phyloP scores from a whole-genome alignment of 768 basidiomycete genomes.

The Leccinum fibrillosum region DNA sequence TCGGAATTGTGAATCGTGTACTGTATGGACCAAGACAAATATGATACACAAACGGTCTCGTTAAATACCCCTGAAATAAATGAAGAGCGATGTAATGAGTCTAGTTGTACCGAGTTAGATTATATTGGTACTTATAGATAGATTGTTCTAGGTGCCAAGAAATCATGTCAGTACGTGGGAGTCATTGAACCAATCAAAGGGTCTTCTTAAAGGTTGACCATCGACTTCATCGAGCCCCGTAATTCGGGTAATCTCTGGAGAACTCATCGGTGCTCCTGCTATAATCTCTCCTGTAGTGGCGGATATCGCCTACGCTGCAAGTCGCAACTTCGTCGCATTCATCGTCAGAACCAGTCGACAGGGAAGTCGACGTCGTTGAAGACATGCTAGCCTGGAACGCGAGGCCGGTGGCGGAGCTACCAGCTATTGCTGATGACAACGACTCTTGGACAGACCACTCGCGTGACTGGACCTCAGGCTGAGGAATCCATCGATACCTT shows the following conservation, averaged over 20 bases:
- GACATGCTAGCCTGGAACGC: constrained; percentile 37
- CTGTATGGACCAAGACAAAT: constrained; percentile 42
- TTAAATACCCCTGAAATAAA: constrained; percentile 20
- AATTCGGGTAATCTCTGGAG: constrained; percentile 14
- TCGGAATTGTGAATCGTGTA: constrained; percentile 76
- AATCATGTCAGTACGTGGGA: constrained; percentile 4
- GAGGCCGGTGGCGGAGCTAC: constrained; percentile 27
- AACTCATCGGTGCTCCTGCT: constrained; percentile 10
- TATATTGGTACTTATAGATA: constrained; percentile 4
- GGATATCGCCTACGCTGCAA: constrained; percentile 24
- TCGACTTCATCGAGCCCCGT: constrained; percentile 2
- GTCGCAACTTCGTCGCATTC: constrained; percentile 35
- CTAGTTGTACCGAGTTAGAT: constrained; percentile 9
- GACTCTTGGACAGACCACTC: constrained; percentile 25
- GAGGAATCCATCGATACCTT: constrained; percentile 41
- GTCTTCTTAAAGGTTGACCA: not conserved
- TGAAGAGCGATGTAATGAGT: constrained; percentile 3
- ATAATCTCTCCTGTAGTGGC: constrained; percentile 31
- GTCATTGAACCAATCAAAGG: not conserved
- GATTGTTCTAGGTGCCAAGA: constrained; percentile 11
- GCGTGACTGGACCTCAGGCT: constrained; percentile 35
- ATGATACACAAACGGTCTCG: constrained; percentile 10
- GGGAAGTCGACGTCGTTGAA: constrained; percentile 32
- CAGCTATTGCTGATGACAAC: constrained; percentile 12
- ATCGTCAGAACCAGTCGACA: constrained; percentile 31